Base-by-base conservation (phyloP, 73 alveolate genomes). In the Stentor roeselii region DNA sequence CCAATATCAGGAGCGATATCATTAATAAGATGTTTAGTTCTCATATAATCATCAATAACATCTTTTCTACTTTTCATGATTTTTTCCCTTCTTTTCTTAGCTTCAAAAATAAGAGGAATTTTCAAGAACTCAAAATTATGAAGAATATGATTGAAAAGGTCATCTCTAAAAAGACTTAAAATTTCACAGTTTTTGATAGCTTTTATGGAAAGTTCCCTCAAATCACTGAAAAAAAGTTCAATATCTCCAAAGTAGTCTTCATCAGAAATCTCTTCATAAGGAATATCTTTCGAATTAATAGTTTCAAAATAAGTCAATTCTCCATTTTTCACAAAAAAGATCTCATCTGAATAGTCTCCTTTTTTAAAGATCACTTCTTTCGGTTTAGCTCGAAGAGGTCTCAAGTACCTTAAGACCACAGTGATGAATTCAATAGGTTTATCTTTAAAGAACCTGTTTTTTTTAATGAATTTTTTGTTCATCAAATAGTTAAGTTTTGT, bases 231-330 rank as follows among this genome's bases (percentile, higher is more conserved):
- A 32, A 84, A 34, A 3, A 67, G 14, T 1, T 92, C 97, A 41
- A 89, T 88, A 59, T 85, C 92, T 21, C 98, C 98, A 75, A 93
- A 93, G 76, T 84, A 86, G 60, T 87, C 75, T 14, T 96, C 98
- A 32, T 75, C 83, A 36, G 87, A 84, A n/a, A 93, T 85, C 30
- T 14, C 36, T 21, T n/a, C 14, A 86, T 87, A 93, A 34, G 85
- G 83, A 1, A 86, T 75, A 42, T 85, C 87, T 34, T 83, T 75
- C 36, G 61, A 32, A 3, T 88, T 87, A 27, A 37, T 37, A 34
- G 88, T 3, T 27, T 14, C 39, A 39, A 76, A 15, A 15, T 27
- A 27, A 6, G 74, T 67, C 60, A 76, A 88, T 36, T 85, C 75
- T 3, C 98, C 98, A 40, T 85, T 85, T 35, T 77, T 78, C 1